These are phyloP conservation scores for Tetrapisispora arboricola DNA, from an alignment of 805 yeast species.

Conservation along the genomic window DNA sequence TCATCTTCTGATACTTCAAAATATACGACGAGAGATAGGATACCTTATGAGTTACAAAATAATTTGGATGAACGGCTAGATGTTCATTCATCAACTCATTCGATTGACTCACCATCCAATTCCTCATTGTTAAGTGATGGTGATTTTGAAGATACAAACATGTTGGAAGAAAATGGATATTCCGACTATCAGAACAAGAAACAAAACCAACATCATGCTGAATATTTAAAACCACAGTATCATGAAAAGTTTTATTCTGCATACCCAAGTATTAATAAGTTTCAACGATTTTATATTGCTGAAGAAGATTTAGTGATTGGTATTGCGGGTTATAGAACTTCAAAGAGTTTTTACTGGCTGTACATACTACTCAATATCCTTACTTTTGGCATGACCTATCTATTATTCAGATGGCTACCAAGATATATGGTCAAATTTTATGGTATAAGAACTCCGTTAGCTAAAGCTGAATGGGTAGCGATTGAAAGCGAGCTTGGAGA, in stretches of 20 bases:
- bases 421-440: slow-evolving; percentile 53
- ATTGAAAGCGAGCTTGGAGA: slow-evolving; percentile 93
- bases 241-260: slow-evolving; percentile 38
- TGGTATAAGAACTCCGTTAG: slow-evolving; percentile 62
- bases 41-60: slow-evolving; percentile 30
- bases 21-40: slow-evolving; percentile 30
- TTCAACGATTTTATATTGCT: slow-evolving; percentile 82
- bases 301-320: slow-evolving; percentile 94
- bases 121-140: slow-evolving; percentile 14
- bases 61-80: slow-evolving; percentile 28
- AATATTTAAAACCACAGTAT: slow-evolving; percentile 24
- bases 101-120: slow-evolving; percentile 11
- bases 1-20: slow-evolving; percentile 31
- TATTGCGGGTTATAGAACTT: slow-evolving; percentile 76
- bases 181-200: slow-evolving; percentile 17
- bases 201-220: slow-evolving; percentile 14
- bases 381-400: slow-evolving; percentile 64
- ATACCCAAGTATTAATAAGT: slow-evolving; percentile 34
- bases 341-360: slow-evolving; percentile 33
- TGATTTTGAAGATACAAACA: slow-evolving; percentile 3
- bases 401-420: slow-evolving; percentile 81
- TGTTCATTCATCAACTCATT: slow-evolving; percentile 17
- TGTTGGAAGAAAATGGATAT: slow-evolving; percentile 7
- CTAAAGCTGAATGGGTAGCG: slow-evolving; percentile 83
- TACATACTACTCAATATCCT: slow-evolving; percentile 46